Base-by-base conservation (phyloP, 805 yeast genomes). In the Cyberlindnera xishuangbannaensis region DNA sequence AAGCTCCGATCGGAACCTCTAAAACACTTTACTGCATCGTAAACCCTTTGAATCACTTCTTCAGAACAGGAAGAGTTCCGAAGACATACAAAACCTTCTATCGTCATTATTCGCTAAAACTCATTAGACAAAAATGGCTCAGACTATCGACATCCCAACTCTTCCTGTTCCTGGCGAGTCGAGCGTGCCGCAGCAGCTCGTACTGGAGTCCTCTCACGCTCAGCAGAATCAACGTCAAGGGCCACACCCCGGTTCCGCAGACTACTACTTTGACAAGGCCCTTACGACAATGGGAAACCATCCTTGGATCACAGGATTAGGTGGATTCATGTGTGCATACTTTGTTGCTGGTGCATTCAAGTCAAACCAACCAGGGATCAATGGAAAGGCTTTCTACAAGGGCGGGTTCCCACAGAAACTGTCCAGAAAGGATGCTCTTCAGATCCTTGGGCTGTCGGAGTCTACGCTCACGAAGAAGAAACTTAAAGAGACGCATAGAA, bases 331-430 rank as follows among this genome's bases (percentile, higher is more conserved):
- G 5, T 61, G 75, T 4, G 73, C 74, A 0, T 82, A 81, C 49
- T 67, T 76, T 33, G 68, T 70, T 14, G 80, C 88, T 3, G 88
- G 88, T 4, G 59, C 74, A 10, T 72, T 78, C 57, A 82, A 78
- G 56, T 59, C 73, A 4, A 44, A 38, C 24, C 47, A 43, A 23
- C 51, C 54, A 2, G 56, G 55, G 26, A 32, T 47, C 21, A 73
- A 69, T 42, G 59, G 65, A 25, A 81, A 77, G 41, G 57, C 59
- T 14, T 90, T 78, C 52, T 64, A 69, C 54, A 85, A 78, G 55
- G 98, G 97, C 37, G 85, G 95, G 1, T 90, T 90, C 61, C 96
- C 88, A 23, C 58, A 74, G n/a, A 92, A 90, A 58, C 86, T 90
- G 95, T 71, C 73, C 38, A 79, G 88, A 28, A 79, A 74, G 47